These are phyloP conservation scores for Fusarium siculi DNA, from an alignment of 2,329 filamentous ascomycete species.

Conservation along the genomic window DNA sequence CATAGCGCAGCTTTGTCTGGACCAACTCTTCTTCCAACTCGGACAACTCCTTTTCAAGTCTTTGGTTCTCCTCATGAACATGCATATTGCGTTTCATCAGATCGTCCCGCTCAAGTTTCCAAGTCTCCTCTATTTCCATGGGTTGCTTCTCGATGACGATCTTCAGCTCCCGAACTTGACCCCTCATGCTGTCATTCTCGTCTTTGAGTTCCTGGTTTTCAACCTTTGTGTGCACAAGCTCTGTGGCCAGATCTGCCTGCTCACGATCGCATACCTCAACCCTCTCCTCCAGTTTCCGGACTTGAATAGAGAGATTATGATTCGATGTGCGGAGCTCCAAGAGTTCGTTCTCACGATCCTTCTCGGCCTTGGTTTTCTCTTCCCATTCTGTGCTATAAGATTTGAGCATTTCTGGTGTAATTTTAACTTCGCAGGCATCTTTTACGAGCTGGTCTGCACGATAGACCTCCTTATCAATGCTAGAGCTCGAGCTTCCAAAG, in stretches of 20 bases:
- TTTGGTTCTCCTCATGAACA: constrained; percentile 92
- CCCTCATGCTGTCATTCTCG: constrained; percentile 86
- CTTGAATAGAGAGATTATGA: constrained; percentile 73
- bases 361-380: constrained; percentile 84
- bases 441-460: constrained; percentile 92
- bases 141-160: constrained; percentile 91
- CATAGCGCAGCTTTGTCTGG: constrained; percentile 92
- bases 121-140: constrained; percentile 82
- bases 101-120: constrained; percentile 87
- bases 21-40: constrained; percentile 95
- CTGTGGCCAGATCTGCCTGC: constrained; percentile 89
- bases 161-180: constrained; percentile 86
- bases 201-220: constrained; percentile 91
- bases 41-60: constrained; percentile 86
- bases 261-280: constrained; percentile 90
- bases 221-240: constrained; percentile 91
- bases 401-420: constrained; percentile 84
- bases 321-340: constrained; percentile 77
- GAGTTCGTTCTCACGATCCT: constrained; percentile 84
- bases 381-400: constrained; percentile 90
- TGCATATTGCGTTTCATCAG: constrained; percentile 93
- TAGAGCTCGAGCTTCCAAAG: constrained; percentile 91
- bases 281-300: constrained; percentile 88
- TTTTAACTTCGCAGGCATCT: constrained; percentile 88
- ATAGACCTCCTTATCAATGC: constrained; percentile 94